These are phyloP conservation scores for Chrysanthemum makinoi DNA, from an alignment of 129 eudicot genomes.

Conservation along the genomic window DNA sequence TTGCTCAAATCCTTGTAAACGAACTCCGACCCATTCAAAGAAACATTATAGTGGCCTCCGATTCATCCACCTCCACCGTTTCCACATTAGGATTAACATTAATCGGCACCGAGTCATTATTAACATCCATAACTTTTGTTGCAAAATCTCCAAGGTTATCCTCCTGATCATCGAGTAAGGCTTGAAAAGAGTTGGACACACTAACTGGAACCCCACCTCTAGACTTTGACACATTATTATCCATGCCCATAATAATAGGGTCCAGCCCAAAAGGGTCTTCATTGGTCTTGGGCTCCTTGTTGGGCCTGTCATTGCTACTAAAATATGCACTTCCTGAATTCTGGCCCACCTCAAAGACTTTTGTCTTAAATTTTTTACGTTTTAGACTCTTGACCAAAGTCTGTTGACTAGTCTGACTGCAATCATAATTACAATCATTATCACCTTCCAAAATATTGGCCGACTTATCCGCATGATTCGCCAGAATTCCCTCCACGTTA, in stretches of 20 bases:
- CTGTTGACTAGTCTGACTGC: too few species aligned
- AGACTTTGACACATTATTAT: background rate
- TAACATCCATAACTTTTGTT: background rate
- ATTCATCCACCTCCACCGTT: background rate
- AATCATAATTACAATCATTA: too few species aligned
- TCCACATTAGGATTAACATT: background rate
- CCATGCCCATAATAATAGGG: background rate
- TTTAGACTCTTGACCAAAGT: too few species aligned
- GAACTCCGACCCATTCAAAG: background rate
- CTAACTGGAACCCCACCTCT: background rate
- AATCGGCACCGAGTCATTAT: background rate
- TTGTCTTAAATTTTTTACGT: background rate
- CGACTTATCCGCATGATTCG: too few species aligned
- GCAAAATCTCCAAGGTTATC: background rate
- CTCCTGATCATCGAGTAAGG: background rate
- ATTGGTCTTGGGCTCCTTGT: background rate
- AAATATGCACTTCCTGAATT: background rate
- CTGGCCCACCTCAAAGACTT: background rate
- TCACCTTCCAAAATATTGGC: too few species aligned
- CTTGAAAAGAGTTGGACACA: background rate
- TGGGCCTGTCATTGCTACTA: background rate
- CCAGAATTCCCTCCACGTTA: too few species aligned
- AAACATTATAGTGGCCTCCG: background rate
- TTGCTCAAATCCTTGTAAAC: background rate
- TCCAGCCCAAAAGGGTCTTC: background rate